Conservation (phyloP, 257 asterid species). For the Fraxinus excelsior region DNA sequence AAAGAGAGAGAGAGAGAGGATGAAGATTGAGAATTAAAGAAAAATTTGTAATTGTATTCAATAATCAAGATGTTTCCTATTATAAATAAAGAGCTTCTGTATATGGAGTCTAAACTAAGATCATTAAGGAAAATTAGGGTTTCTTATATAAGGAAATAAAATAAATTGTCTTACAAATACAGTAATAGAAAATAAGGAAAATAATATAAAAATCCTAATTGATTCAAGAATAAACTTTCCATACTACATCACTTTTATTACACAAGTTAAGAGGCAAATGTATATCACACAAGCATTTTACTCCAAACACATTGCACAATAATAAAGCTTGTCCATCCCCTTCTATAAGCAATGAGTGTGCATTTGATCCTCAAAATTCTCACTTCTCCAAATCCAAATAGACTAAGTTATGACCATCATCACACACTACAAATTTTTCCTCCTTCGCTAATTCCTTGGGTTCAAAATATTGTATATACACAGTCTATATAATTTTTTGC, state of each 20-base stretch:
- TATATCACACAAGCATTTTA: slow-evolving; percentile 11
- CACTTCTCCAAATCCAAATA: neutral
- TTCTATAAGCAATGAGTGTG: neutral
- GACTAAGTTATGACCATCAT: slow-evolving; percentile 10
- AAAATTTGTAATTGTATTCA: too few species aligned
- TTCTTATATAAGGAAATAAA: too few species aligned
- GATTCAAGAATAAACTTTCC: neutral
- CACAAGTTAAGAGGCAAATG: neutral
- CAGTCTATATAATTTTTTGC: neutral
- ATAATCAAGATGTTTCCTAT: too few species aligned
- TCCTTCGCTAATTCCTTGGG: neutral
- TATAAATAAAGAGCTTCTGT: too few species aligned
- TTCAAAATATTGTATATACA: neutral
- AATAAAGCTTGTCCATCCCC: neutral
- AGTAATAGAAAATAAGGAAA: neutral
- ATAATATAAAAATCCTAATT: too few species aligned
- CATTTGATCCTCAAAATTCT: neutral
- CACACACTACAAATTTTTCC: neutral
- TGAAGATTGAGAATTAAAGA: too few species aligned
- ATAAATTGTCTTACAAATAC: too few species aligned
- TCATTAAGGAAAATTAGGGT: too few species aligned
- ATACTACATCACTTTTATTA: neutral
- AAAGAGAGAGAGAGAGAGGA: too few species aligned
- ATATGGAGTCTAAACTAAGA: too few species aligned
- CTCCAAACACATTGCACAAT: slow-evolving; percentile 6